Percentiles rank a stretch among this genome's conserved stretches.
Conservation (phyloP, 164 flowering plant genomes). For the Tetracentron sinense region DNA sequence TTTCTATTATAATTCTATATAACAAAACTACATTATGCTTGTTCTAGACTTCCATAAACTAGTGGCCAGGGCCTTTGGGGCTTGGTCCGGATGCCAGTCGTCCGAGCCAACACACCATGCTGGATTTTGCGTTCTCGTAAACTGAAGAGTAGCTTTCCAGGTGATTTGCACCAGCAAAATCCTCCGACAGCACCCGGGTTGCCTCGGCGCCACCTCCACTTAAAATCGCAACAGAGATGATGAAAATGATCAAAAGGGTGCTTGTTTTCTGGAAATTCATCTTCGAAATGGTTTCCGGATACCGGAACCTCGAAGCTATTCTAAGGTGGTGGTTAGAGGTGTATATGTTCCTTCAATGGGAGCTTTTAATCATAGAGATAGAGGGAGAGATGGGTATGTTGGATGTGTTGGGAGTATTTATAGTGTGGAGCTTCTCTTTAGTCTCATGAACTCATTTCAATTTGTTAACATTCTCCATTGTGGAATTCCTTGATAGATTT, state of each 20-base stretch:
- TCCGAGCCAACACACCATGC: background rate
- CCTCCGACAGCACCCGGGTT: background rate
- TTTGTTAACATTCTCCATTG: too few relatives aligned
- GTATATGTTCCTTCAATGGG: too few relatives aligned
- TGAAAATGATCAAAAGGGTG: background rate
- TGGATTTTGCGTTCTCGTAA: background rate
- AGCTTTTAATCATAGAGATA: too few relatives aligned
- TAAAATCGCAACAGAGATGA: background rate
- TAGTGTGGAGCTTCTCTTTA: too few relatives aligned
- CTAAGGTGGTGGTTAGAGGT: too few relatives aligned
- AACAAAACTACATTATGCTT: too few relatives aligned
- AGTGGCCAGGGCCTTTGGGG: background rate
- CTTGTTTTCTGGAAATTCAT: background rate
- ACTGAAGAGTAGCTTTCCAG: background rate
- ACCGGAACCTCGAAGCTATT: too few relatives aligned
- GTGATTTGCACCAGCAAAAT: background rate
- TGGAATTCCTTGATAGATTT: too few relatives aligned
- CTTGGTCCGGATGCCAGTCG: background rate
- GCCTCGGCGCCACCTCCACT: background rate
- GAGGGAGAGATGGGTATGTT: too few relatives aligned
- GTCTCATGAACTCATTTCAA: too few relatives aligned
- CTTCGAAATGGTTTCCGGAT: background rate
- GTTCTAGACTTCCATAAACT: background rate
- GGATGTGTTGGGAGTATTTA: too few relatives aligned
- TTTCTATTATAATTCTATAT: too few relatives aligned